Base-by-base conservation (phyloP, 106 monocot genomes). In the Hemerocallis citrina region DNA sequence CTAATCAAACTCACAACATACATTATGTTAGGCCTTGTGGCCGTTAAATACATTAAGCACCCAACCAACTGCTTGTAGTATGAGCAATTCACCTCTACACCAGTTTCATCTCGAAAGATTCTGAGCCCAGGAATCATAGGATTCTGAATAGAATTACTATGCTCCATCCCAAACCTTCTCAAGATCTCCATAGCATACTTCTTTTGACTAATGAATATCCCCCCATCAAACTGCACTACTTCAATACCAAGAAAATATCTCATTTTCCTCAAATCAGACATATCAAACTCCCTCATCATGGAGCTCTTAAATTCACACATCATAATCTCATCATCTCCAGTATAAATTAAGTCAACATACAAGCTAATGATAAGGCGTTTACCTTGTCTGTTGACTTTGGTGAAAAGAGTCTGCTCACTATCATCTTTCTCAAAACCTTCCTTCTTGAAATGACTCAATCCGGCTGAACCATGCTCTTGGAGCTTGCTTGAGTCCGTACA, bases 51-150 rank as follows among this genome's bases (percentile, higher is more conserved):
- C 66, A 66, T 47, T 32, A 74, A 67, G 16, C 48, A 33, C 4
- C 74, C 67, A 29, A 67, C 41, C 8, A 66, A 15, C n/a, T n/a
- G n/a, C n/a, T 59, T 73, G 66, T 65, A 73, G 35, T n/a, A 57
- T 21, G 69, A 59, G 52, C 15, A 7, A 21, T 49, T 1, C 8
- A 0, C 43, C 2, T 4, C 5, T 1, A 14, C 17, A 0, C 43
- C n/a, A n/a, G n/a, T n/a, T n/a, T n/a, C n/a, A n/a, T n/a, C n/a
- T n/a, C n/a, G 39, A 38, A 10, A 34, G 23, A 65, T 14, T 56
- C 58, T 64, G 0, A 34, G 12, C 1, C 50, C 54, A 41, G 9
- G 23, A 13, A 22, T 43, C 2, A 19, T 2, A 22, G 63, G 63
- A 14, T 28, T 72, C 6, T 19, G 34, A 15, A 40, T 16, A 31